Percentiles rank a stretch among this genome's conserved stretches.
phyloP scores from a whole-genome alignment of 768 basidiomycete species.

The Rhodotorula taiwanensis region DNA sequence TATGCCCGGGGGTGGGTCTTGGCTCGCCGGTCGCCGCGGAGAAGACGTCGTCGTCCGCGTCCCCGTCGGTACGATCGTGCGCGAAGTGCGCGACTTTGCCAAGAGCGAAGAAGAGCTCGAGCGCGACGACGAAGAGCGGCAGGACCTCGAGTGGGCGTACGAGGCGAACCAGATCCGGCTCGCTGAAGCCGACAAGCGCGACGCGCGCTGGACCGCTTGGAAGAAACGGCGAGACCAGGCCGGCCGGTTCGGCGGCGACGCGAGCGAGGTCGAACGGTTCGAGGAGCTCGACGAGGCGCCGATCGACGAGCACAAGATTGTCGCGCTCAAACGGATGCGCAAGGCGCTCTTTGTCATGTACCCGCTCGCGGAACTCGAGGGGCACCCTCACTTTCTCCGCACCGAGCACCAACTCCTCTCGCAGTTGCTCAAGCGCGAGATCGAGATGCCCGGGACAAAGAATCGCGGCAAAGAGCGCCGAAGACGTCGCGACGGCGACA shows the following conservation, averaged over 20 bases:
- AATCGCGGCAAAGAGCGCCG: constrained; percentile 1
- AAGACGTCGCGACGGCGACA: constrained; percentile 10
- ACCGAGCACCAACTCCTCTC: constrained; percentile 31
- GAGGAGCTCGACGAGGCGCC: constrained; percentile 23
- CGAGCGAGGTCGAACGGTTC: constrained; percentile 14
- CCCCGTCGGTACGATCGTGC: constrained; percentile 82
- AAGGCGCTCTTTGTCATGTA: constrained; percentile 34
- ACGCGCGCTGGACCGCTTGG: constrained; percentile 56
- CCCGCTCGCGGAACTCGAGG: constrained; percentile 27
- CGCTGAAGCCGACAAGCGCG: constrained; percentile 50
- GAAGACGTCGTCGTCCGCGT: constrained; percentile 69
- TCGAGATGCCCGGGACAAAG: constrained; percentile 23
- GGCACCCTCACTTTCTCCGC: constrained; percentile 32
- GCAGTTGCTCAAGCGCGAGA: constrained; percentile 24
- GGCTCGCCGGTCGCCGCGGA: constrained; percentile 74
- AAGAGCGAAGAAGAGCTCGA: constrained; percentile 69
- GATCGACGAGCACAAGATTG: constrained; percentile 21
- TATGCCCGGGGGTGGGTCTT: constrained; percentile 69
- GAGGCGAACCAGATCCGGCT: constrained; percentile 53
- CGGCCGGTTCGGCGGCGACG: constrained; percentile 9
- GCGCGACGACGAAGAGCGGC: constrained; percentile 45
- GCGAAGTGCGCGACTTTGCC: constrained; percentile 57
- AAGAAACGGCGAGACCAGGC: constrained; percentile 22
- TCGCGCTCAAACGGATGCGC: constrained; percentile 13
- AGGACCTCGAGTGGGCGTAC: constrained; percentile 33